These are phyloP conservation scores for Aristolochia contorta DNA, from an alignment of 164 flowering plant species.

Conservation along the genomic window DNA sequence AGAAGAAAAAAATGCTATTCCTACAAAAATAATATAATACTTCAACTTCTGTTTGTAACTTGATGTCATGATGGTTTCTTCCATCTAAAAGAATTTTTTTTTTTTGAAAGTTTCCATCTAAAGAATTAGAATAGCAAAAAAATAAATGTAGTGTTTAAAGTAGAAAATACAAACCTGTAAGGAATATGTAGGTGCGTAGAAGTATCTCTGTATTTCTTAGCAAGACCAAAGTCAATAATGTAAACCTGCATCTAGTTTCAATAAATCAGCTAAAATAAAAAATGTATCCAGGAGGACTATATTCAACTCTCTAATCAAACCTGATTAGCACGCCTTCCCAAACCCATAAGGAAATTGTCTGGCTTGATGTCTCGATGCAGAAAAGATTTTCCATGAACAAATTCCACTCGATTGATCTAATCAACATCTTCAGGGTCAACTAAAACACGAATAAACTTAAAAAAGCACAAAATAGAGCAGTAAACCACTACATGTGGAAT, in stretches of 20 bases:
- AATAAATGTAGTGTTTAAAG: too few species aligned
- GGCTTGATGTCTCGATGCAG: constrained; percentile 87
- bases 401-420: constrained; percentile 83
- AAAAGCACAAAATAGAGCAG: not conserved
- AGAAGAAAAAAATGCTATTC: too few species aligned
- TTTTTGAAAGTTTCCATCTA: too few species aligned
- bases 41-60: too few species aligned
- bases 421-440: not conserved
- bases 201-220: constrained; percentile 55
- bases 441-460: not conserved
- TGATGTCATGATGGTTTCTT: not conserved
- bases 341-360: constrained; percentile 89
- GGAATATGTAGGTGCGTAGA: constrained; percentile 68
- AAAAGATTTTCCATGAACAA: constrained; percentile 70
- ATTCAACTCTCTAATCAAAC: constrained; percentile 15
- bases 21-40: too few species aligned
- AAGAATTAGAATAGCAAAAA: not conserved
- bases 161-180: constrained; percentile 45
- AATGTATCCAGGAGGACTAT: not conserved
- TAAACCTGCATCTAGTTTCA: constrained; percentile 31
- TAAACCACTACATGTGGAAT: not conserved
- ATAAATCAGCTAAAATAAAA: not conserved
- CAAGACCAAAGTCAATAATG: constrained; percentile 53
- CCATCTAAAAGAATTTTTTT: too few species aligned
- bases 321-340: constrained; percentile 89